Base-by-base conservation (phyloP, 2,329 filamentous ascomycete genomes). In the Pochonia chlamydosporia region DNA sequence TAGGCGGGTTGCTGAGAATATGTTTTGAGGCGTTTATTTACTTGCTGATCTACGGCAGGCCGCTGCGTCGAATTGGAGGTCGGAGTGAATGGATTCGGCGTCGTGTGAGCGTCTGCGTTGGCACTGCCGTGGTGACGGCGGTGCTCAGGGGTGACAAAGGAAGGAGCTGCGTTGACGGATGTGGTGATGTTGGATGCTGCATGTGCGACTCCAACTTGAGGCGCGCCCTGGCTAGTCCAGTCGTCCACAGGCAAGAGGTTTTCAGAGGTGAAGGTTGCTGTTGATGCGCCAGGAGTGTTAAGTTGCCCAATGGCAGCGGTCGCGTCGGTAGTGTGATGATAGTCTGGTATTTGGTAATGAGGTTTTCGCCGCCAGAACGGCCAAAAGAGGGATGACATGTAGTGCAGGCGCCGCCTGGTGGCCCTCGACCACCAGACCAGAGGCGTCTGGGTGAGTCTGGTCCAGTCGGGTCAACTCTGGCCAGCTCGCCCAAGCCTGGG, bases 101-200 rank as follows among this genome's bases (percentile, higher is more conserved):
- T 72, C 73, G 73, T 76, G 64, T 71, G 68, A 66, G 66, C 60
- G 60, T 66, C 54, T 56, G 53, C 55, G 59, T 56, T 56, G 62
- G 64, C 68, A 68, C 70, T 64, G 65, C 70, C 69, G 72, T 64
- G 62, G 64, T 58, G 59, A 73, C 67, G 71, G 72, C 70, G 66
- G 68, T 70, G 67, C 60, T 59, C 54, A 51, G 49, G 51, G 53
- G 49, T 5, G 4, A 10, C 18, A 5, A 39, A n/a, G 21, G 36
- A 39, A 30, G 25, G 18, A 28, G 23, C 21, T 14, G 36, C 26
- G 20, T 36, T 4, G 46, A 18, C n/a, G 5, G 6, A 20, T 25
- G 33, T 26, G 21, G 46, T 25, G 21, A n/a, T 8, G 25, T 18
- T 25, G 21, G 16, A 39, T 18, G 35, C 20, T 18, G 35, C 23